A percentile compares a stretch with the other conserved stretches of the same genome.
Evolutionary conservation across 1,284 basidiomycete species (phyloP).

Genomic region (Peniophora sp.): DNA sequence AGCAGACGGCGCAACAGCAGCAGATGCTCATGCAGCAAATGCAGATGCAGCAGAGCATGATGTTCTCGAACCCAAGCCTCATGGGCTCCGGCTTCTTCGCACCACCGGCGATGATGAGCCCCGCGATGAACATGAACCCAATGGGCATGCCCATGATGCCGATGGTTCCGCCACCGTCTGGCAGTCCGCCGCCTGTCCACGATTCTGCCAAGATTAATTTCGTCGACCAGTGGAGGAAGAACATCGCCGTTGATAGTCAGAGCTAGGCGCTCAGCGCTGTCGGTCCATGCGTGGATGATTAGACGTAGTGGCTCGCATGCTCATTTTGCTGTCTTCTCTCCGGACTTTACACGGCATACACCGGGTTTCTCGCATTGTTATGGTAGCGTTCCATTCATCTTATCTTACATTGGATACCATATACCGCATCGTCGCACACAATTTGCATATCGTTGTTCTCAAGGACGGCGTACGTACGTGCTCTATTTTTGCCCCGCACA

Average conservation of each 20-base stretch:
- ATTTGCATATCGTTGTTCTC: too few relatives aligned
- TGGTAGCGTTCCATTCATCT: too few relatives aligned
- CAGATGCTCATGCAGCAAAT: constrained; percentile 67
- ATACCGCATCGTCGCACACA: too few relatives aligned
- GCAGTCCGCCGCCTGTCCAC: constrained; percentile 51
- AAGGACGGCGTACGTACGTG: too few relatives aligned
- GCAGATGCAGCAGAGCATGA: constrained; percentile 66
- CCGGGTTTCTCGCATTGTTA: too few relatives aligned
- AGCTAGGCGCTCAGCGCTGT: too few relatives aligned
- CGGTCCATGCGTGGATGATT: too few relatives aligned
- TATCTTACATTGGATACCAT: too few relatives aligned
- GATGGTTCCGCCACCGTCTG: constrained; percentile 33
- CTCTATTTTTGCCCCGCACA: too few relatives aligned
- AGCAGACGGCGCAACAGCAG: constrained; percentile 48
- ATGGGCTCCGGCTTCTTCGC: constrained; percentile 57
- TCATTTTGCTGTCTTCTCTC: too few relatives aligned
- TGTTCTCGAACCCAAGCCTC: constrained; percentile 58
- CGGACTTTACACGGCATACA: too few relatives aligned
- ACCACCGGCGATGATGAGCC: constrained; percentile 33
- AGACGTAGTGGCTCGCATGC: too few relatives aligned
- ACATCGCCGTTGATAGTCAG: constrained; percentile 64
- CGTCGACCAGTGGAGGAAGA: constrained; percentile 73
- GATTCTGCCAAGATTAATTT: constrained; percentile 58
- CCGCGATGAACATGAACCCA: constrained; percentile 8
- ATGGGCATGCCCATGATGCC: constrained; percentile 36